These are phyloP conservation scores for Iberis pinnata DNA, from an alignment of 345 rosid species.

Conservation along the genomic window DNA sequence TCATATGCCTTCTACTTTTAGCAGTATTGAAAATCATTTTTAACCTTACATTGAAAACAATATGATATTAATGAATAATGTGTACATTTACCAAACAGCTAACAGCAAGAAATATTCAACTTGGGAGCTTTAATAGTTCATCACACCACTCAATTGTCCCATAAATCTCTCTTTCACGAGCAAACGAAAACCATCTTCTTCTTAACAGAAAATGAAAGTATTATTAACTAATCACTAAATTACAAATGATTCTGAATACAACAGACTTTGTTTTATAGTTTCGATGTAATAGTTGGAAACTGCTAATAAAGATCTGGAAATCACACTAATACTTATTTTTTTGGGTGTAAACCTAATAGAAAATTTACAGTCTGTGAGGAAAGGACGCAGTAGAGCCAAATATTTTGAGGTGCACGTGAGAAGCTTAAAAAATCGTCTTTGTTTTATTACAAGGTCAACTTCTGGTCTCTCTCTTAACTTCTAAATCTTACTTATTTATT, in stretches of 20 bases:
- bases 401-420: constrained; percentile 37
- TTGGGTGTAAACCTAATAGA: constrained; percentile 12
- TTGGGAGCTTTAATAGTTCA: background rate
- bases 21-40: too few relatives aligned
- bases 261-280: constrained; percentile 12
- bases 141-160: background rate
- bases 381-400: constrained; percentile 9
- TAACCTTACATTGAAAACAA: too few relatives aligned
- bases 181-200: background rate
- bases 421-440: constrained; percentile 31
- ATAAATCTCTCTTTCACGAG: background rate
- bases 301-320: constrained; percentile 24
- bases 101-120: background rate
- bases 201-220: too few relatives aligned
- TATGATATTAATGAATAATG: too few relatives aligned
- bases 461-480: constrained; percentile 29
- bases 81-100: background rate
- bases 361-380: background rate
- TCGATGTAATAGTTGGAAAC: constrained; percentile 29
- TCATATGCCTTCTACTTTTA: too few relatives aligned
- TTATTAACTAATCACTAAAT: too few relatives aligned
- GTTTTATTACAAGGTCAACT: constrained; percentile 38
- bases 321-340: background rate
- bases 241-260: constrained; percentile 11
- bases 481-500: background rate